A percentile compares a stretch with the other conserved stretches of the same genome.
Evolutionary conservation across 495 filamentous ascomycete species (phyloP).

Genomic region (Podospora pseudoanserina): DNA sequence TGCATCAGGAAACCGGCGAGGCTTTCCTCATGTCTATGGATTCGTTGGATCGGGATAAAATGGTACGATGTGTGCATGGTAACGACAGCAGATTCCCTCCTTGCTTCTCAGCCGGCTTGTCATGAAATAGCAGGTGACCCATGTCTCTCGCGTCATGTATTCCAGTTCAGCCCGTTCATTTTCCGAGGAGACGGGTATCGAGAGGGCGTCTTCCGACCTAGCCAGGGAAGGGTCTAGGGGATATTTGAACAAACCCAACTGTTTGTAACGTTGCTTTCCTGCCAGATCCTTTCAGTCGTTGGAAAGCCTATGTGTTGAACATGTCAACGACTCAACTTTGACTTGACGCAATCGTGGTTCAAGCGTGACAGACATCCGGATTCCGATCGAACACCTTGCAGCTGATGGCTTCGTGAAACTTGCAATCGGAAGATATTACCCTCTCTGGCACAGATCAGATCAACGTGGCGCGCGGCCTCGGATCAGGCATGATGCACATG

Average conservation of each 20-base stretch:
- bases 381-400: background rate
- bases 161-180: background rate
- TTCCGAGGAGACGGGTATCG: background rate
- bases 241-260: background rate
- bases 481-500: background rate
- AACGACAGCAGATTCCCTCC: background rate
- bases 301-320: background rate
- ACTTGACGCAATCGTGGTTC: background rate
- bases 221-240: background rate
- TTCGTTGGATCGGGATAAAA: slow-evolving; percentile 1
- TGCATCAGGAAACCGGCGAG: slow-evolving; percentile 6
- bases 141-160: background rate
- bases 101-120: background rate
- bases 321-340: background rate
- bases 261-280: background rate
- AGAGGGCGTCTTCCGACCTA: background rate
- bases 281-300: background rate
- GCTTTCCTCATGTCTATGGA: background rate
- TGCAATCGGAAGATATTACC: background rate
- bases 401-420: background rate
- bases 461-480: background rate
- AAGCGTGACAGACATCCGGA: background rate
- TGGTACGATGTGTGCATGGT: background rate
- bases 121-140: background rate
- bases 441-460: background rate